These are phyloP conservation scores for Termitomyces sp. DNA, from an alignment of 768 basidiomycete genomes.

Conservation along the genomic window DNA sequence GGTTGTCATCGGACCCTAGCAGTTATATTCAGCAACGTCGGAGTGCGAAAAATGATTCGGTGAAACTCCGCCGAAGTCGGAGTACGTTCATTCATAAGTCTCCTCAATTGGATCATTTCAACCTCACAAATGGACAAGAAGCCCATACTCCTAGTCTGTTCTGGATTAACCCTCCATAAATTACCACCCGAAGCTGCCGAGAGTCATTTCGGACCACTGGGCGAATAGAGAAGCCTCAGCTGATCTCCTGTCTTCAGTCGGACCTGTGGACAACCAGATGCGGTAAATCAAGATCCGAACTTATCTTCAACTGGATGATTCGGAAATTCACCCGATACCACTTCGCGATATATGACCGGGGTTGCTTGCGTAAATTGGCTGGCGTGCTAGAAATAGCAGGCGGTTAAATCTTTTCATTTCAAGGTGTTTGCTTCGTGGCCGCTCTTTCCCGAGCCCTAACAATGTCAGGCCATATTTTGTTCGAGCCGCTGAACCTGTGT, in stretches of 20 bases:
- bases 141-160: no score
- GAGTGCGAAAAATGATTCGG: neutral
- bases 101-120: no score
- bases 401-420: no score
- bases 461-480: neutral
- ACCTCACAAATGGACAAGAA: neutral
- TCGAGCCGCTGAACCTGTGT: neutral
- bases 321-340: neutral
- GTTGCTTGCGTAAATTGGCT: neutral
- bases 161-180: no score
- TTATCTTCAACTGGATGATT: neutral
- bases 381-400: no score
- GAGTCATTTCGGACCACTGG: neutral
- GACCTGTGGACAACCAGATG: no score
- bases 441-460: no score
- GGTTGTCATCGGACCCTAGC: neutral
- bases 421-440: no score
- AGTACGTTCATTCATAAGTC: no score
- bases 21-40: neutral
- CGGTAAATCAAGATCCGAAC: neutral
- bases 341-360: no score
- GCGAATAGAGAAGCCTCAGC: no score
- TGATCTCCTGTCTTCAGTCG: neutral
- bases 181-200: neutral
- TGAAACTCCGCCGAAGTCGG: neutral